These are phyloP conservation scores for Chaetothyriales sp. DNA, from an alignment of 2,329 filamentous ascomycete genomes.

Conservation along the genomic window DNA sequence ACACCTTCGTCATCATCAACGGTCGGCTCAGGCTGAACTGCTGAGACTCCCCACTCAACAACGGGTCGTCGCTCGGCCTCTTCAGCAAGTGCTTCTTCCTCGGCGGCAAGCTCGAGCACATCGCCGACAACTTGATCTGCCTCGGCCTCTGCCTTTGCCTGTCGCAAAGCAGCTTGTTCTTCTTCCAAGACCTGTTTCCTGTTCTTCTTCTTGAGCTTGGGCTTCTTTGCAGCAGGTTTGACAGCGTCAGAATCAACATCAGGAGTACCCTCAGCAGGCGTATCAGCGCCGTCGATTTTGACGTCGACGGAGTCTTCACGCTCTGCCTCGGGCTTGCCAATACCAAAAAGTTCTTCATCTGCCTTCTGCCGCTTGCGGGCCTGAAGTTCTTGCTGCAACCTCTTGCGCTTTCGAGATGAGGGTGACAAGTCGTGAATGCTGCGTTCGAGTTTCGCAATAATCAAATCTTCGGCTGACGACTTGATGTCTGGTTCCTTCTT, in stretches of 20 bases:
- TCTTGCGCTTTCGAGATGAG: slow-evolving; percentile 57
- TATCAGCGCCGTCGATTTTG: slow-evolving; percentile 25
- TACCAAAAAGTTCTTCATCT: slow-evolving; percentile 64
- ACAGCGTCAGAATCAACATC: slow-evolving; percentile 19
- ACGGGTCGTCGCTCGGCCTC: slow-evolving; percentile 28
- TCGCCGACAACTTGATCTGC: slow-evolving; percentile 27
- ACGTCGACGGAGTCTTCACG: slow-evolving; percentile 35
- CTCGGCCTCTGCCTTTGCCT: slow-evolving; percentile 38
- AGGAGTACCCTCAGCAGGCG: slow-evolving; percentile 23
- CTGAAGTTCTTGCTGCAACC: slow-evolving; percentile 53
- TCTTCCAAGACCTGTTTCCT: slow-evolving; percentile 64
- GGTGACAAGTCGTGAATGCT: slow-evolving; percentile 38
- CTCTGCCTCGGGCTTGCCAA: slow-evolving; percentile 43
- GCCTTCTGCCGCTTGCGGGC: slow-evolving; percentile 71
- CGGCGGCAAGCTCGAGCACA: slow-evolving; percentile 21
- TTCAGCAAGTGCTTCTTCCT: slow-evolving; percentile 21
- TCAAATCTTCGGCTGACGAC: slow-evolving; percentile 15
- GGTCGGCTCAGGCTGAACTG: slow-evolving; percentile 46
- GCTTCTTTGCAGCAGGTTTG: slow-evolving; percentile 38
- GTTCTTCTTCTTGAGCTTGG: slow-evolving; percentile 51
- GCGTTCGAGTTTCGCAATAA: slow-evolving; percentile 18
- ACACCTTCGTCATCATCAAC: slow-evolving; percentile 52
- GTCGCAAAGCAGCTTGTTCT: slow-evolving; percentile 48
- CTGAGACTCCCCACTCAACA: slow-evolving; percentile 48
- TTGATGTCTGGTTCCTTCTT: slow-evolving; percentile 17